Conservation (phyloP, 108 stramenopile genomes). For the Pseudonitzschia multistriata region DNA sequence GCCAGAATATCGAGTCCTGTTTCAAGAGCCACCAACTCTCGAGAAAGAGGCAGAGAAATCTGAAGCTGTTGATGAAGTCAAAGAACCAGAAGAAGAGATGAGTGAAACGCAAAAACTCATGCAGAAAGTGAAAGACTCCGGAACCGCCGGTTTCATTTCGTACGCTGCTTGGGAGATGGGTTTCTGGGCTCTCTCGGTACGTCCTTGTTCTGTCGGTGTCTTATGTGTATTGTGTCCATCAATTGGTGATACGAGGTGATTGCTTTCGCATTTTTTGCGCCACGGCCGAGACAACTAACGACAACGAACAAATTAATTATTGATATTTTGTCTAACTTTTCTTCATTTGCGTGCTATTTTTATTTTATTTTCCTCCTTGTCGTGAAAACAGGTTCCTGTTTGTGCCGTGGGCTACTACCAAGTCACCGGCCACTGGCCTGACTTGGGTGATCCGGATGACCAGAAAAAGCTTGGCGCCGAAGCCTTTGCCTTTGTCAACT, state of each 20-base stretch:
- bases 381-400: constrained; percentile 46
- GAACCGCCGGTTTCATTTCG: constrained; percentile 69
- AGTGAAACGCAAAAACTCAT: constrained; percentile 55
- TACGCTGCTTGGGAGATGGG: constrained; percentile 80
- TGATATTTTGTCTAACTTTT: no score
- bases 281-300: neutral
- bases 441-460: constrained; percentile 70
- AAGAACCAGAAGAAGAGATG: constrained; percentile 20
- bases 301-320: no score
- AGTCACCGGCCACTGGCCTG: constrained; percentile 81
- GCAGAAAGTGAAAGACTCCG: constrained; percentile 76
- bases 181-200: constrained; percentile 71
- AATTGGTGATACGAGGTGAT: neutral
- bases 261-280: no score
- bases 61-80: neutral
- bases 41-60: neutral
- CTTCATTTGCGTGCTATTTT: no score
- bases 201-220: neutral
- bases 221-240: neutral
- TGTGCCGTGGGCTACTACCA: constrained; percentile 63
- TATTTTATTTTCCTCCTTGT: neutral
- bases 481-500: constrained; percentile 90
- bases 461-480: constrained; percentile 71
- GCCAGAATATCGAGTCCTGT: neutral
- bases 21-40: neutral